A percentile compares a stretch with the other conserved stretches of the same genome.
Evolutionary conservation across 1,284 basidiomycete genomes (phyloP).

Genomic region (Ustilago xerochloae): DNA sequence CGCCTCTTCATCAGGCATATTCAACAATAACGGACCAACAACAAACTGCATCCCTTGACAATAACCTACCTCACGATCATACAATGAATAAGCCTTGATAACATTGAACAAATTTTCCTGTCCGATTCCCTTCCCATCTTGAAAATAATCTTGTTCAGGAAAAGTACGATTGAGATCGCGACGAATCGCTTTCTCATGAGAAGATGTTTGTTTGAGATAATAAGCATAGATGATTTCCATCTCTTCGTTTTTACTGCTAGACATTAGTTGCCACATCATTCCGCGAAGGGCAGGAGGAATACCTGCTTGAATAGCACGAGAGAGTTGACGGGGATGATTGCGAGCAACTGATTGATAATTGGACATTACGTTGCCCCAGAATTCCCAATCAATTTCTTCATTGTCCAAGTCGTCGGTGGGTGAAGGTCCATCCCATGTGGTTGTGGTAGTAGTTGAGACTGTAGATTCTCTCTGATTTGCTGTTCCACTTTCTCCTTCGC

Average conservation of each 20-base stretch:
- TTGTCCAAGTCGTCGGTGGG: constrained; percentile 40
- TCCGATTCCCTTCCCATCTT: constrained; percentile 83
- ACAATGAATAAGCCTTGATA: constrained; percentile 95
- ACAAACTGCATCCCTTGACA: constrained; percentile 92
- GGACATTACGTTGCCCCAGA: constrained; percentile 94
- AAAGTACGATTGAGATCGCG: constrained; percentile 92
- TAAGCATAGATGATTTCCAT: constrained; percentile 85
- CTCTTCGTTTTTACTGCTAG: constrained; percentile 82
- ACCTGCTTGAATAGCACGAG: constrained; percentile 88
- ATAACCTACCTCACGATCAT: constrained; percentile 94
- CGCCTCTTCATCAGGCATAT: constrained; percentile 77
- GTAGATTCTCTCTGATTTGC: constrained; percentile 1
- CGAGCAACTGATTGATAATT: constrained; percentile 71
- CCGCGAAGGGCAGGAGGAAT: constrained; percentile 87
- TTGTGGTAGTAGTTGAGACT: constrained; percentile 4
- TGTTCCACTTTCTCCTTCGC: too few relatives aligned
- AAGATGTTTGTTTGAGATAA: constrained; percentile 82
- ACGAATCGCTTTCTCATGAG: constrained; percentile 92
- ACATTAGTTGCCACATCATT: constrained; percentile 99
- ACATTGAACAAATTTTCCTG: constrained; percentile 98
- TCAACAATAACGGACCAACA: constrained; percentile 89
- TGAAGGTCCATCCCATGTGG: constrained; percentile 24
- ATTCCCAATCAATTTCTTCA: constrained; percentile 75
- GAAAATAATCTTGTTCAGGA: constrained; percentile 96
- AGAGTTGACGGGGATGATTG: constrained; percentile 73